Evolutionary conservation across 2,329 filamentous ascomycete species (phyloP).

Genomic region (Nemania diffusa): DNA sequence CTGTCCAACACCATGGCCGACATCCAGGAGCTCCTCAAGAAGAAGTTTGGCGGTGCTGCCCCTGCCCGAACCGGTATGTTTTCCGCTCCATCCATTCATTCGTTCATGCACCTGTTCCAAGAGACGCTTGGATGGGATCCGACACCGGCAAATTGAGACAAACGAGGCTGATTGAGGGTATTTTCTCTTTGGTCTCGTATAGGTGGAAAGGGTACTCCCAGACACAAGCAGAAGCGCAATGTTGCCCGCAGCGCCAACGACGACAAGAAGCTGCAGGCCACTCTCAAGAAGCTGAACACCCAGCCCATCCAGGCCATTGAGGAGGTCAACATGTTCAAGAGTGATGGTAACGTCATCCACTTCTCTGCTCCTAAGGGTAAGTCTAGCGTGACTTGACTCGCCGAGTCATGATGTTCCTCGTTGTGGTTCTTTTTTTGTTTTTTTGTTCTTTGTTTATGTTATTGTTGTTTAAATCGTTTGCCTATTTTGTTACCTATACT

Average conservation of each 20-base stretch:
- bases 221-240: constrained; percentile 98
- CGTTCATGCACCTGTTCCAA: background rate
- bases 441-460: too few species aligned
- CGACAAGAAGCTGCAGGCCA: constrained; percentile 99
- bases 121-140: background rate
- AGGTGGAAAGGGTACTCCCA: constrained; percentile 95
- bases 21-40: constrained; percentile 56
- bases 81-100: background rate
- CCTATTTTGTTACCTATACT: background rate
- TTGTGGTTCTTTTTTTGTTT: background rate
- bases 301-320: constrained; percentile 99
- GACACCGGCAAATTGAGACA: constrained; percentile 29
- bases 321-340: constrained; percentile 99
- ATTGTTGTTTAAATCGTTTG: background rate
- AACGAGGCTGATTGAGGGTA: constrained; percentile 29
- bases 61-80: constrained; percentile 50
- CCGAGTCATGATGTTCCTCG: background rate
- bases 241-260: constrained; percentile 92
- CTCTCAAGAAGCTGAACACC: constrained; percentile 99
- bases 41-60: constrained; percentile 51
- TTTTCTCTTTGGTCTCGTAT: background rate
- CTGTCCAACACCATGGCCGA: constrained; percentile 50
- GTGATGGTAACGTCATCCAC: constrained; percentile 99
- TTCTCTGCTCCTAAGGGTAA: constrained; percentile 97
- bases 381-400: constrained; percentile 47